These are phyloP conservation scores for Dothideomycetes sp. DNA, from an alignment of 2,329 filamentous ascomycete species.

Conservation along the genomic window DNA sequence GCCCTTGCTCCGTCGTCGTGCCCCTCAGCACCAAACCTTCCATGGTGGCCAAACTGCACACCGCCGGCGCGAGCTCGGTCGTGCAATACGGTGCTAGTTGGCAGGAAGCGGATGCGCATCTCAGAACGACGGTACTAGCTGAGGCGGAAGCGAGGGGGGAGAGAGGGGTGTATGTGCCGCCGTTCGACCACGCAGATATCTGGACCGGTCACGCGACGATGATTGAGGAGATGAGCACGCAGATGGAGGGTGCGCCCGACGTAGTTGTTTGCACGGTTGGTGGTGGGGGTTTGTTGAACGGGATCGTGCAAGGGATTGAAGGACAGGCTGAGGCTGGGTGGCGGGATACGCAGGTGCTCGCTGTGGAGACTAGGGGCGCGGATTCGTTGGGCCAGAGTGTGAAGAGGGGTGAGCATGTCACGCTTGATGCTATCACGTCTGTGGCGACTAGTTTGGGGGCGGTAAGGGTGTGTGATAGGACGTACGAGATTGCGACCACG, in stretches of 20 bases:
- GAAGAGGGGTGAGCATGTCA: conserved; percentile 39
- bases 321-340: conserved; percentile 19
- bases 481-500: conserved; percentile 51
- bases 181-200: conserved; percentile 57
- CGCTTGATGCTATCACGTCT: conserved; percentile 60
- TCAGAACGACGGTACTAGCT: conserved; percentile 47
- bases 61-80: conserved; percentile 56
- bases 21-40: conserved; percentile 52
- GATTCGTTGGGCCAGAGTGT: conserved; percentile 58
- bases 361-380: conserved; percentile 66
- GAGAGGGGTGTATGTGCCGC: conserved; percentile 52
- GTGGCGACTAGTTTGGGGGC: conserved; percentile 66
- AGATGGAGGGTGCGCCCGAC: conserved; percentile 41
- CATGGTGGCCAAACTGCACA: conserved; percentile 61
- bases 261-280: conserved; percentile 69
- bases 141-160: conserved; percentile 27
- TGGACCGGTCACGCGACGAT: conserved; percentile 56
- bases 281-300: conserved; percentile 69
- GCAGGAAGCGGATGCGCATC: conserved; percentile 56
- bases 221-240: conserved; percentile 38
- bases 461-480: conserved; percentile 55
- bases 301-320: conserved; percentile 60
- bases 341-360: conserved; percentile 45
- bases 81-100: conserved; percentile 58
- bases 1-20: conserved; percentile 65